Evolutionary conservation across 192 early-diverging fungal species (phyloP).

Genomic region (Gamsiella multidivaricata): DNA sequence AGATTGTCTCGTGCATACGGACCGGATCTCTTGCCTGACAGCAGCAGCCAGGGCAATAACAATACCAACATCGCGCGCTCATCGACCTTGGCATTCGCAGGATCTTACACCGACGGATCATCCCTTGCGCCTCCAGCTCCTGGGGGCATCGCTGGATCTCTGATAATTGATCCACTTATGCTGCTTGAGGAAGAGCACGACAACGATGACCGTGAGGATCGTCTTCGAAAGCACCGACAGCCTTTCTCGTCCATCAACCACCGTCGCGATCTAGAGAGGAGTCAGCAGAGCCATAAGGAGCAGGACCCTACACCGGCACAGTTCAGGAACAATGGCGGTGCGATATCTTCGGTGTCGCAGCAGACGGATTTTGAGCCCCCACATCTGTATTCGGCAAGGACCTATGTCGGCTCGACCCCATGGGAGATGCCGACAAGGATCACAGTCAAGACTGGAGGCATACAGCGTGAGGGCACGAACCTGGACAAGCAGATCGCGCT

Average conservation of each 20-base stretch:
- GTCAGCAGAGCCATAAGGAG: constrained; percentile 1
- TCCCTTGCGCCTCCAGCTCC: neutral
- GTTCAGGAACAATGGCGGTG: neutral
- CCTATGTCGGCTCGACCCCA: constrained; percentile 43
- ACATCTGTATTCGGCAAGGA: constrained; percentile 46
- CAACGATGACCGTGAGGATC: constrained; percentile 32
- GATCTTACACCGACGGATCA: constrained; percentile 20
- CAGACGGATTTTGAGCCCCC: constrained; percentile 45
- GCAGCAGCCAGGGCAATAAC: neutral
- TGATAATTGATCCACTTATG: constrained; percentile 50
- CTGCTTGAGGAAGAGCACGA: constrained; percentile 51
- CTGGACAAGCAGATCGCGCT: constrained; percentile 41
- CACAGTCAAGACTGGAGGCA: constrained; percentile 37
- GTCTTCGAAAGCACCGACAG: constrained; percentile 20
- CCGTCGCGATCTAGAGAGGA: constrained; percentile 33
- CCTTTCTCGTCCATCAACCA: constrained; percentile 46
- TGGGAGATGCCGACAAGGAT: constrained; percentile 53
- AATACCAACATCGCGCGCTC: neutral
- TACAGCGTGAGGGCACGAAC: constrained; percentile 41
- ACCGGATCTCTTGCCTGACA: constrained; percentile 5
- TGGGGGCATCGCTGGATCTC: constrained; percentile 2
- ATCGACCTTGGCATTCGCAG: constrained; percentile 1
- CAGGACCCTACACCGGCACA: neutral
- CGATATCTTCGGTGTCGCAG: neutral
- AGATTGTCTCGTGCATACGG: constrained; percentile 45